Evolutionary conservation across 1,284 basidiomycete genomes (phyloP), one percentile per base, ranked within the genome.

Genomic region (Leucoagaricus sp.): DNA sequence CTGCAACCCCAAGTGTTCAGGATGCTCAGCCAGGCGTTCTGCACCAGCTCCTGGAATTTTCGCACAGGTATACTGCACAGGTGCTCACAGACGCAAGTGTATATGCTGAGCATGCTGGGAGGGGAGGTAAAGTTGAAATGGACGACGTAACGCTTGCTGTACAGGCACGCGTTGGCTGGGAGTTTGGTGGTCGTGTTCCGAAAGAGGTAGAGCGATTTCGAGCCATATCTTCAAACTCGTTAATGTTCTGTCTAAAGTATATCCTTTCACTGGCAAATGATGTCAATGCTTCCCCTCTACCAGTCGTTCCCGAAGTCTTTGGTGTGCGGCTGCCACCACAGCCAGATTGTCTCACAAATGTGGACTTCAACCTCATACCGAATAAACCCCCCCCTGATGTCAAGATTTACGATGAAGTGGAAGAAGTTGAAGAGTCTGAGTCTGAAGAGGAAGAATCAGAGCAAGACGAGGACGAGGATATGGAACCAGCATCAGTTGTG

Each of bases 11-110:
- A 3, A 83, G 88, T 4, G 89, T 98, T 0, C 87, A 94, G 61
- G 96, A 98, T 73, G 88, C 91, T 5, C 95, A 98, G 64, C 95
- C 96, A 5, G 89, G 89, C 2, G 96, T 98, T 2, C 82, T 99
- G 1, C 91, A 96, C 64, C 96, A 98, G 70, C 83, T 99, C 4
- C 85, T 98, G 55, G 96, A 99, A 73, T 98, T 99, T 70, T 88
- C 96, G 0, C 90, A 98, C 71, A 82, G 96, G 74, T 99, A 99
- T 73, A 95, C 95, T 0, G 83, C 89, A 26, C 95, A 98, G 63
- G 90, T 98, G 13, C 77, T 99, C 42, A 87, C 88, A 6, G 93
- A 96, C 69, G 94, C 96, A 10, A 86, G 92, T 59, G 86, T 95
- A 23, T 96, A 98, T 69, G 90, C 95, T 0, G 96, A 98, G 65